These are phyloP conservation scores for Quercus rubra DNA, from an alignment of 306 rosid genomes.

Conservation along the genomic window DNA sequence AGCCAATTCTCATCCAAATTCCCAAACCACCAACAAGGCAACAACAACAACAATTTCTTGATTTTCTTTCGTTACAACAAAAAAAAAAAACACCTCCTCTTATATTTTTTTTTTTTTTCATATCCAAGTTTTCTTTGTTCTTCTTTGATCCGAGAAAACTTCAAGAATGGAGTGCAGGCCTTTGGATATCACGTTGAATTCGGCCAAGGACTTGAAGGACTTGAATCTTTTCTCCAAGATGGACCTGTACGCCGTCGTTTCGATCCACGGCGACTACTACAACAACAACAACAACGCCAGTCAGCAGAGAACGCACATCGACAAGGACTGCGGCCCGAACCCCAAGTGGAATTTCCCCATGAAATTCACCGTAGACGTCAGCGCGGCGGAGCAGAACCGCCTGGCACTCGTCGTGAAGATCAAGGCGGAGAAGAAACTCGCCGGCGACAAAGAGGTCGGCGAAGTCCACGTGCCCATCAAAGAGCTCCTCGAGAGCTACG, in stretches of 20 bases:
- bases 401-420: conserved; percentile 27
- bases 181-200: conserved; percentile 32
- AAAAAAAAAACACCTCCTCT: too few relatives aligned
- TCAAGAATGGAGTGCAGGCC: conserved; percentile 39
- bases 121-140: background rate
- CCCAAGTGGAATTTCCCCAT: conserved; percentile 41
- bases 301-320: conserved; percentile 33
- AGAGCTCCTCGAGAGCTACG: conserved; percentile 26
- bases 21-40: background rate
- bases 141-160: background rate
- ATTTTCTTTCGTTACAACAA: background rate
- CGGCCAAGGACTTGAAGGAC: conserved; percentile 39
- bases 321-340: conserved; percentile 39
- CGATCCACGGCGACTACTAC: conserved; percentile 31
- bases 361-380: conserved; percentile 29
- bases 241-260: conserved; percentile 55
- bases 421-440: conserved; percentile 31
- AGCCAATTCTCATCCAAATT: background rate
- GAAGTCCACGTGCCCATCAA: conserved; percentile 29
- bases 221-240: conserved; percentile 47
- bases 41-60: background rate
- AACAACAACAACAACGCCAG: background rate
- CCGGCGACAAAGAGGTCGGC: conserved; percentile 42
- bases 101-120: too few relatives aligned
- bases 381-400: conserved; percentile 24